These are phyloP conservation scores for Fusarium tanahbumbuense DNA, from an alignment of 2,329 filamentous ascomycete species.

Conservation along the genomic window DNA sequence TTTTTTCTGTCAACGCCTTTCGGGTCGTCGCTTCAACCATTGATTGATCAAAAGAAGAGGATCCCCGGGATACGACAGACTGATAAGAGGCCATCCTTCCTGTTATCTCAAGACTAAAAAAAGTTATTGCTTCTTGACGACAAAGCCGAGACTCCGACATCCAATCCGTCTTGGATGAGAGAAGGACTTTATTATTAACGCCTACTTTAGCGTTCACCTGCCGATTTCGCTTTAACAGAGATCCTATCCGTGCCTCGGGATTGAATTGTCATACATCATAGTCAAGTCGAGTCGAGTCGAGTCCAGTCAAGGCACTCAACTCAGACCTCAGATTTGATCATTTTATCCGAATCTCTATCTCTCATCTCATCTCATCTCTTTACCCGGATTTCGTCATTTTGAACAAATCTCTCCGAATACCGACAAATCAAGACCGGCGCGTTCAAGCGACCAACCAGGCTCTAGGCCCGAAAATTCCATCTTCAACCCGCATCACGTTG, in stretches of 20 bases:
- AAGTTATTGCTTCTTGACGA: neutral
- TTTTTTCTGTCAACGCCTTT: constrained; percentile 18
- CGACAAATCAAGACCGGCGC: constrained; percentile 20
- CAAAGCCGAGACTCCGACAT: constrained; percentile 16
- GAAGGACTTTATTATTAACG: constrained; percentile 4
- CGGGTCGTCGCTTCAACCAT: constrained; percentile 39
- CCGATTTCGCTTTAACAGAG: constrained; percentile 28
- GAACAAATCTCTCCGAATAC: constrained; percentile 27
- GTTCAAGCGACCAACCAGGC: constrained; percentile 23
- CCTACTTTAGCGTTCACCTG: constrained; percentile 18
- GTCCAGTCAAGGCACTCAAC: neutral
- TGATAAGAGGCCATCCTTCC: neutral
- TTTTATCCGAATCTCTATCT: constrained; percentile 6
- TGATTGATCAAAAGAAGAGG: neutral
- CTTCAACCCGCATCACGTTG: constrained; percentile 15
- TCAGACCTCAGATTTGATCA: neutral
- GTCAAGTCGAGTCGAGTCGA: neutral
- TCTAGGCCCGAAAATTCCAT: constrained; percentile 18
- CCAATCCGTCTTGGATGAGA: neutral
- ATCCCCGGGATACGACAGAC: neutral
- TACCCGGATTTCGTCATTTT: constrained; percentile 30
- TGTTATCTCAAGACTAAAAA: neutral
- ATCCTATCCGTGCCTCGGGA: neutral
- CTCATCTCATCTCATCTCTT: neutral
- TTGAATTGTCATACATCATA: constrained; percentile 1